phyloP scores from a whole-genome alignment of 352 stramenopile genomes.

The Phytophthora melonis region DNA sequence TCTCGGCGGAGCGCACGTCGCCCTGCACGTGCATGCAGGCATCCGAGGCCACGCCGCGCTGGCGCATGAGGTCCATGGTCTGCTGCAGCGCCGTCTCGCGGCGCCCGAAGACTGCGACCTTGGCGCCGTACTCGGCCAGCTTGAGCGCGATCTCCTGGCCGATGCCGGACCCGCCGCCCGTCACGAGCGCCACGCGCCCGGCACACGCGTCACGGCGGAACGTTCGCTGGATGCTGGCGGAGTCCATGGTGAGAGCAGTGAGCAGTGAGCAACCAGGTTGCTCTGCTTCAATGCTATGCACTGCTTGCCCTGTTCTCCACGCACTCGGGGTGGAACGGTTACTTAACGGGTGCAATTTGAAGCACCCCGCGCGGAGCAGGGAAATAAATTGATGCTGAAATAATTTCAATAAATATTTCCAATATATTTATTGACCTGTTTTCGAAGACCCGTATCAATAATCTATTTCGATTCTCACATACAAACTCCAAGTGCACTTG shows the following conservation, averaged over 20 bases:
- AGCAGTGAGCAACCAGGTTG: neutral
- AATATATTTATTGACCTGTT: no score
- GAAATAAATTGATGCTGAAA: no score
- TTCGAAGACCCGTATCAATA: no score
- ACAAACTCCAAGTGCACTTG: no score
- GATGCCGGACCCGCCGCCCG: conserved; percentile 94
- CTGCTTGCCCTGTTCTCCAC: no score
- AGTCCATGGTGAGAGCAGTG: conserved; percentile 50
- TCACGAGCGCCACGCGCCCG: conserved; percentile 92
- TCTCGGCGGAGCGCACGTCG: conserved; percentile 91
- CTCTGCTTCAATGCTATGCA: no score
- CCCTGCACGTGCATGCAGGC: conserved; percentile 58
- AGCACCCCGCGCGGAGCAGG: no score
- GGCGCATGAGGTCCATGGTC: conserved; percentile 66
- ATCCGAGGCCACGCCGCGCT: conserved; percentile 50
- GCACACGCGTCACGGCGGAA: conserved; percentile 64
- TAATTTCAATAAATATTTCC: no score
- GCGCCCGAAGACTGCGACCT: conserved; percentile 94
- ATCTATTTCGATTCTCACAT: no score
- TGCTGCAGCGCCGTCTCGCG: conserved; percentile 90
- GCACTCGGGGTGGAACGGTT: no score
- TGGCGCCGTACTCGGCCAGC: conserved; percentile 92
- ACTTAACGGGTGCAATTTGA: no score
- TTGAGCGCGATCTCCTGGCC: conserved; percentile 95
- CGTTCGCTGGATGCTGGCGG: conserved; percentile 53